Base-by-base conservation (phyloP, 2,329 filamentous ascomycete genomes). In the Cercospora beticola region DNA sequence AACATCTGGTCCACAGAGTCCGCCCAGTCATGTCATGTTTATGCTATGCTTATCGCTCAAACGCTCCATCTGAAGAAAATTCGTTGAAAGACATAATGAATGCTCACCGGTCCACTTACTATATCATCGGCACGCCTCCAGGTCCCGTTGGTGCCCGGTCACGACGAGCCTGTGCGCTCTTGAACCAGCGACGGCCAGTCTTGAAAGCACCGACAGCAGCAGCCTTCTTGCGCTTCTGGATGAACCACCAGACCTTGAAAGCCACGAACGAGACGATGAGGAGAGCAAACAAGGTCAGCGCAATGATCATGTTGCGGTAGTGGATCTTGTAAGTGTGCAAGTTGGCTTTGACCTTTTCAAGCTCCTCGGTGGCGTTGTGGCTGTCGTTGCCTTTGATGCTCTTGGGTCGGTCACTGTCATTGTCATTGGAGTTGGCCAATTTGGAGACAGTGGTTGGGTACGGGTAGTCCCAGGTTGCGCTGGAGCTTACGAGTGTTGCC, bases 231-330 rank as follows among this genome's bases (percentile, higher is more conserved):
- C 63, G 16, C 16, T 59, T 54, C 16, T 57, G 63, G 30, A 65
- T 31, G 16, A 58, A 65, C 23, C 63, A 26, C 64, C 65, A 66
- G 30, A 62, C 30, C 46, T 66, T 66, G 58, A 66, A 66, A 4
- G 65, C 65, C 12, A 62, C 23, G 33, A 66, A 66, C 5, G 40
- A 43, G 10, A 57, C 46, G 21, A 66, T 30, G 8, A 66, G 58
- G 2, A 66, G 30, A 18, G 65, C 65, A 8, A 66, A 56, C 14
- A 62, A 16, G 9, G 65, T 62, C 43, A 66, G 43, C 0, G 65
- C 65, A 14, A 66, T 66, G n/a, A 61, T 61, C 21, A 54, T 56
- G 58, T 66, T 66, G 40, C 65, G 58, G 21, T 62, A 61, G 33
- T 66, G 60, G 1, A 31, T 62, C 23, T 66, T 66, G 49, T 66